These are phyloP conservation scores for Metarhizium album DNA, from an alignment of 2,329 filamentous ascomycete species.

Conservation along the genomic window DNA sequence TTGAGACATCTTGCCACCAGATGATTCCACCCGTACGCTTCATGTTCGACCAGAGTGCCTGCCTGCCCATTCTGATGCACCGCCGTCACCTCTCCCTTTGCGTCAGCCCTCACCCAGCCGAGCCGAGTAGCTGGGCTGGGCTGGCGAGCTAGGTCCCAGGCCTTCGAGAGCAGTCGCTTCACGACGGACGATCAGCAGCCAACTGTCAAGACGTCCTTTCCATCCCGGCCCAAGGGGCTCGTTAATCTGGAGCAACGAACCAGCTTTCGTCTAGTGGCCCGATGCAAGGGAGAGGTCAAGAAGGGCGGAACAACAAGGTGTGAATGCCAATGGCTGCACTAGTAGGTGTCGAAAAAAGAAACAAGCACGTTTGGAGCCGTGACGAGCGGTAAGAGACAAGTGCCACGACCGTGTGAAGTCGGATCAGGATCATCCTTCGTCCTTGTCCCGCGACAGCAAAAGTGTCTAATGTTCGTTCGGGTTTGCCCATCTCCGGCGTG, in stretches of 20 bases:
- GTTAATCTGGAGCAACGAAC: background rate
- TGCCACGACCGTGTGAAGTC: background rate
- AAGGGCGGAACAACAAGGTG: background rate
- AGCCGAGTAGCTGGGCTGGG: background rate
- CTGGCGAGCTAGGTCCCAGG: background rate
- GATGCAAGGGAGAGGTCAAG: slow-evolving; percentile 5
- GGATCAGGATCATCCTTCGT: slow-evolving; percentile 1
- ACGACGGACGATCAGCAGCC: background rate
- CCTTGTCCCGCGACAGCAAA: background rate
- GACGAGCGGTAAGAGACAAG: background rate
- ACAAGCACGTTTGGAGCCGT: background rate
- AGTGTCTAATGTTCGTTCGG: background rate
- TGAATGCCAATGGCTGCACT: background rate
- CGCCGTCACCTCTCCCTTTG: background rate
- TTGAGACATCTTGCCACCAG: background rate
- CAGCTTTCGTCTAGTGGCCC: background rate
- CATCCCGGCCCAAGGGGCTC: background rate
- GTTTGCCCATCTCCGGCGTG: too few species aligned
- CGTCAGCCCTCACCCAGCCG: background rate
- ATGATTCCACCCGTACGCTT: background rate
- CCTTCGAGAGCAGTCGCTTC: background rate
- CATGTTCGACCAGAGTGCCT: background rate
- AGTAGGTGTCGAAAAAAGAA: slow-evolving; percentile 1
- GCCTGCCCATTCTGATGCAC: background rate
- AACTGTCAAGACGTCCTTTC: background rate